Evolutionary conservation across 1,284 basidiomycete species (phyloP), one percentile per base, ranked within the genome.

Genomic region (Ganoderma boninense): DNA sequence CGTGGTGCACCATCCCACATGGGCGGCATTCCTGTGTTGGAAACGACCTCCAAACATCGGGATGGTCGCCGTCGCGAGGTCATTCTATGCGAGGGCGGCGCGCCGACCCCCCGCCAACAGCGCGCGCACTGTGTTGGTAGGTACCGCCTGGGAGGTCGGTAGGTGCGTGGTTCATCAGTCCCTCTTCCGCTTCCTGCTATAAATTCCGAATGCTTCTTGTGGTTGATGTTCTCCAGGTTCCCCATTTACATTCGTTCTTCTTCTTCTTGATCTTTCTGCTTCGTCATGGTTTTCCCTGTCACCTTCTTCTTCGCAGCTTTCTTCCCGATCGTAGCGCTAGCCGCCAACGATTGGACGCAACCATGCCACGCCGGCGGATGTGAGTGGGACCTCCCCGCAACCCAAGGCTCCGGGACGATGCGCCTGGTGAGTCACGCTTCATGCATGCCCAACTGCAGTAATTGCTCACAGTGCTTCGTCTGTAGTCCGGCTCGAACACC

Each of bases 401-500:
- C 16, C 5, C 26, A 23, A 38, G 69, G 62, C 35, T 62, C 59
- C 4, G 70, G 67, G 6, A 56, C 64, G 29, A 23, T 71, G n/a
- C 60, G 40, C n/a, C 43, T 73, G 5, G 72, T 71, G 38, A 61
- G 67, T 49, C 16, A 14, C 5, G 4, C 2, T 67, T 44, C 26
- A n/a, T 60, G 13, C 11, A 44, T 29, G 16, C 4, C 43, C 4
- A 4, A n/a, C n/a, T n/a, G 10, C 10, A 0, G 18, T 18, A 78
- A 23, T 32, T 23, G 63, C 52, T 61, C 29, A 68, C n/a, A 52
- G 46, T n/a, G 60, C 40, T 20, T 62, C 20, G 13, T 56, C 5
- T 18, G 1, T 26, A 74, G 65, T 59, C 61, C 14, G 86, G 86
- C 6, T 75, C 83, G 0, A 44, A 78, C 0, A 74, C 74, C 26